Percentiles rank a stretch among this genome's conserved stretches.
Conservation (phyloP, 1,284 basidiomycete species). For the Cystobasidium slooffiae region DNA sequence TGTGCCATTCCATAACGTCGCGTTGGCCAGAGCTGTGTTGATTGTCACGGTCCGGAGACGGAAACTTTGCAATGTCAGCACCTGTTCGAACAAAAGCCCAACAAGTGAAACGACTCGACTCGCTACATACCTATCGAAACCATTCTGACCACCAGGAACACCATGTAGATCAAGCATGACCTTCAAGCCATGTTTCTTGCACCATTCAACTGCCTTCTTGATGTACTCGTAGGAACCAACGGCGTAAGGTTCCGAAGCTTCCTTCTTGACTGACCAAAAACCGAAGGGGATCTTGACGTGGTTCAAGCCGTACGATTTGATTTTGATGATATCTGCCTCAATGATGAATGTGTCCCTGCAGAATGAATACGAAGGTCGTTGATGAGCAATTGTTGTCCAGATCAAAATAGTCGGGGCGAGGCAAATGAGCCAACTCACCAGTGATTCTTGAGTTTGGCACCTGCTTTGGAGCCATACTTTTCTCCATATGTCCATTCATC, state of each 20-base stretch:
- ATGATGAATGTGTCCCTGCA: slow-evolving; percentile 85
- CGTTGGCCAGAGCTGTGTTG: slow-evolving; percentile 66
- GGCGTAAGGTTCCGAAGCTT: slow-evolving; percentile 71
- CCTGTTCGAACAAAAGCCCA: not conserved
- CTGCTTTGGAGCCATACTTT: slow-evolving; percentile 28
- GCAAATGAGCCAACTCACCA: slow-evolving; percentile 53
- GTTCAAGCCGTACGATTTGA: slow-evolving; percentile 61
- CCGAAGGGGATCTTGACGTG: slow-evolving; percentile 66
- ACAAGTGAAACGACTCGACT: not conserved
- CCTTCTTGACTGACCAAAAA: slow-evolving; percentile 57
- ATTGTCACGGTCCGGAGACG: not conserved
- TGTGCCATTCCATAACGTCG: slow-evolving; percentile 70
- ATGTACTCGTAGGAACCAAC: slow-evolving; percentile 72
- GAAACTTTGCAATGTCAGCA: not conserved
- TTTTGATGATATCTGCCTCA: slow-evolving; percentile 72
- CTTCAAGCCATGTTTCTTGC: slow-evolving; percentile 72
- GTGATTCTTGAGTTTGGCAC: slow-evolving; percentile 46
- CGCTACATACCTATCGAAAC: slow-evolving; percentile 67
- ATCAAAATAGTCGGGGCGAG: not conserved
- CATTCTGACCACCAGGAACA: slow-evolving; percentile 60
- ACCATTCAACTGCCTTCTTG: slow-evolving; percentile 74
- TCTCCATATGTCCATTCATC: slow-evolving; percentile 41
- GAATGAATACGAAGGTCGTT: not conserved
- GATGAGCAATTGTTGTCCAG: no score
- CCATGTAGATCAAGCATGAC: slow-evolving; percentile 70